Conservation (phyloP, 2,329 filamentous ascomycete species). For the Stemphylium vesicarium region DNA sequence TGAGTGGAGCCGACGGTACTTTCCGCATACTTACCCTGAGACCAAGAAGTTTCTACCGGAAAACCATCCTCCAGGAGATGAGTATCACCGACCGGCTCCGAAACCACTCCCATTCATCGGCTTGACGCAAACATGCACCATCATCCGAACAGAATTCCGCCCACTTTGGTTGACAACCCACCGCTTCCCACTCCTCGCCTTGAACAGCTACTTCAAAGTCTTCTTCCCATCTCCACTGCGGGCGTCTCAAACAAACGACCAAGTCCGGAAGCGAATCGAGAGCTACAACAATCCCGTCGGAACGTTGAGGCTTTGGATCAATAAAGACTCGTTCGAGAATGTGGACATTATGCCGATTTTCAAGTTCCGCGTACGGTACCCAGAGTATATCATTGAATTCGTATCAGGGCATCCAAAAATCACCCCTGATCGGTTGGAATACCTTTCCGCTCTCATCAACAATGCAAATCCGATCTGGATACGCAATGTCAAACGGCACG, state of each 20-base stretch:
- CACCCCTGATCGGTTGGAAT: not conserved
- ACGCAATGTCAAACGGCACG: not conserved
- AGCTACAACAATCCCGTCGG: constrained; percentile 8
- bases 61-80: not conserved
- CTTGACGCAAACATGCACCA: constrained; percentile 28
- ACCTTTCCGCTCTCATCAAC: not conserved
- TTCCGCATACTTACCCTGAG: constrained; percentile 20
- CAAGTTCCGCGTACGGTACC: constrained; percentile 27
- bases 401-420: not conserved
- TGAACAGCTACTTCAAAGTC: constrained; percentile 26
- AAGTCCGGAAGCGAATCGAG: constrained; percentile 5
- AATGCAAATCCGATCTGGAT: not conserved
- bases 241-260: not conserved
- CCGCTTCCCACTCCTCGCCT: constrained; percentile 22
- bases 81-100: not conserved
- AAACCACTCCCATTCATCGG: constrained; percentile 26
- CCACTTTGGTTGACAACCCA: constrained; percentile 32
- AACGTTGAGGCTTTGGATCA: constrained; percentile 22
- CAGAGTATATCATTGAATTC: constrained; percentile 16
- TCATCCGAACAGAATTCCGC: constrained; percentile 36
- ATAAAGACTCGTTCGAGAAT: constrained; percentile 3
- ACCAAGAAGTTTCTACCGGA: not conserved
- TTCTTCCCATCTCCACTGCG: constrained; percentile 23
- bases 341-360: constrained; percentile 22
- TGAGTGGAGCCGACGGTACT: constrained; percentile 16